Evolutionary conservation across 2,329 filamentous ascomycete species (phyloP), one percentile per base, ranked within the genome.

Genomic region (Colletotrichum sidae): DNA sequence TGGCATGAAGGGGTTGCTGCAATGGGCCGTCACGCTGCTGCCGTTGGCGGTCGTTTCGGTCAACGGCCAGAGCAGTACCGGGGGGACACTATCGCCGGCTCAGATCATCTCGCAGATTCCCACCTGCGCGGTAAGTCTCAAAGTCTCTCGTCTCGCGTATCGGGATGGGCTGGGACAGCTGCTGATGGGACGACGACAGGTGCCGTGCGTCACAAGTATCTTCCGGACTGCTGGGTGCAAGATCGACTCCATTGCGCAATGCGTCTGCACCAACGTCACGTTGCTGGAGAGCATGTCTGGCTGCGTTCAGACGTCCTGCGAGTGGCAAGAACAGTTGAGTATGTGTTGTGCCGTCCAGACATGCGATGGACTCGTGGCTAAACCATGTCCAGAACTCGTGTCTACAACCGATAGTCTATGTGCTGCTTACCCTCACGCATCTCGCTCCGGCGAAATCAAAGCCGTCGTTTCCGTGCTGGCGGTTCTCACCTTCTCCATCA

Each of bases 201-300:
- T 53, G 2, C 44, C 62, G 7, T 65, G 62, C 17, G 37, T 62
- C 1, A 53, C 52, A 9, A 46, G 11, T 10, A 13, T 47, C 2
- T 57, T 65, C 13, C 33, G 42, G 2, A 8, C 2, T n/a, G 52
- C 62, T 13, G 52, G 52, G 25, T 62, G 58, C 12, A 13, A 35
- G 8, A 9, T 57, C 11, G 60, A 65, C 25, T 41, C 41, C 34
- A 49, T 67, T 33, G 54, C 55, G 3, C 39, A 51, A 2, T 65
- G 60, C 10, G 15, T 65, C 9, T 67, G 60, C 51, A 67, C 60
- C 33, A 67, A 65, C 17, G 25, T 60, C 33, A 60, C 65, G 0
- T 52, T 67, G 9, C 33, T 67, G 5, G 12, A 55, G 7, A 42
- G 37, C 4, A 12, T 65, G 17, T 65, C 60, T 10, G 41, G n/a